Percentiles rank a stretch among this genome's conserved stretches.
phyloP scores from a whole-genome alignment of 805 yeast genomes.

The Zygosaccharomyces kombuchaensis region DNA sequence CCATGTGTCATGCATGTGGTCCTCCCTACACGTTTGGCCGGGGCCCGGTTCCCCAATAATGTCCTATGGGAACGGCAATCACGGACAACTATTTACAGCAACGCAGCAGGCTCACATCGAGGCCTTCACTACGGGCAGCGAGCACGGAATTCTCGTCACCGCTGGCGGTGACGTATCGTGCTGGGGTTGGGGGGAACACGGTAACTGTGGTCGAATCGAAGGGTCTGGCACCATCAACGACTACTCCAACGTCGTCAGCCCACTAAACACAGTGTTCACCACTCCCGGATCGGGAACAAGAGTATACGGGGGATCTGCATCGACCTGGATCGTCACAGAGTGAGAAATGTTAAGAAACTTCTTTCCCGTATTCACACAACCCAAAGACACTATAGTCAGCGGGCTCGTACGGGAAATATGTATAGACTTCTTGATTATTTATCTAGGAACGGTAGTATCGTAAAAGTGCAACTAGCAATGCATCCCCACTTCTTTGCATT shows the following conservation, averaged over 20 bases:
- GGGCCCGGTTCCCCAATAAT: constrained; percentile 24
- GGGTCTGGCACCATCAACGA: constrained; percentile 18
- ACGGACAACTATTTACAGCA: constrained; percentile 53
- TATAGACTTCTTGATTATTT: constrained; percentile 57
- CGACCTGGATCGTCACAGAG: constrained; percentile 30
- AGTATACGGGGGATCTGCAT: constrained; percentile 31
- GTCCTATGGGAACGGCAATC: constrained; percentile 73
- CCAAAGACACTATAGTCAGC: constrained; percentile 25
- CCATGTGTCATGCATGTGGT: constrained; percentile 57
- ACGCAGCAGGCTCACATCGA: constrained; percentile 10
- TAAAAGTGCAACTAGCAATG: constrained; percentile 5
- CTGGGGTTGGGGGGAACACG: constrained; percentile 99
- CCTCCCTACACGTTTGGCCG: constrained; percentile 55
- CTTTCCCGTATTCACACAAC: constrained; percentile 71
- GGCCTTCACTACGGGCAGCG: constrained; percentile 64
- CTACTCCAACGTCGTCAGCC: constrained; percentile 23
- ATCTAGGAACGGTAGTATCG: constrained; percentile 26
- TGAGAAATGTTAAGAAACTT: constrained; percentile 58
- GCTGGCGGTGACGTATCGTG: constrained; percentile 41
- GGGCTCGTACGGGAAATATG: constrained; percentile 73
- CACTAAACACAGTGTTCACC: constrained; percentile 17
- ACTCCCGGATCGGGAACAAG: background rate
- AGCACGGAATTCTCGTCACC: constrained; percentile 61
- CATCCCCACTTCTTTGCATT: constrained; percentile 12
- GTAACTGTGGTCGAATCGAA: constrained; percentile 67